Percentiles rank a stretch among this genome's conserved stretches.
Evolutionary conservation across 1,284 basidiomycete genomes (phyloP).

Genomic region (Meripilus lineatus): DNA sequence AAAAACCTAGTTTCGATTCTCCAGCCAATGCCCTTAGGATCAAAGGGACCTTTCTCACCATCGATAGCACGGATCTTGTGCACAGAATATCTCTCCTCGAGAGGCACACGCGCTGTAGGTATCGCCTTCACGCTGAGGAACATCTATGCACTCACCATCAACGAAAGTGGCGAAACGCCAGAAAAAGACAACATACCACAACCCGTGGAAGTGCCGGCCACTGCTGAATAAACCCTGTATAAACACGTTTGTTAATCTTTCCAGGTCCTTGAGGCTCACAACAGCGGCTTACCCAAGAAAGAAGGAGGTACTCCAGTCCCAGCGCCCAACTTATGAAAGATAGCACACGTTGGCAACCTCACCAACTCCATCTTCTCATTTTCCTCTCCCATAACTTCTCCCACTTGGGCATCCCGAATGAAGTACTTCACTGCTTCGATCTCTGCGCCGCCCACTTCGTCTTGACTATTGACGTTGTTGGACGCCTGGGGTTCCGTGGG

Average conservation of each 20-base stretch:
- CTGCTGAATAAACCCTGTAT: conserved; percentile 43
- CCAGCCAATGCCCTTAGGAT: neutral
- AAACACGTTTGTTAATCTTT: neutral
- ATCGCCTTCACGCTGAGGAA: conserved; percentile 57
- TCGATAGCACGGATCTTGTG: conserved; percentile 48
- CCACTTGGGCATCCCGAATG: neutral
- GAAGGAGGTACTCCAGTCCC: conserved; percentile 55
- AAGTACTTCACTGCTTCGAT: neutral
- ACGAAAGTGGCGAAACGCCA: neutral
- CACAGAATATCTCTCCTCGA: conserved; percentile 46
- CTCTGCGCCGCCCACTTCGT: neutral
- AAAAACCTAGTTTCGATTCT: conserved; percentile 41
- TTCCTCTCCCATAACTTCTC: neutral
- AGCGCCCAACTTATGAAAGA: conserved; percentile 51
- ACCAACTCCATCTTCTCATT: conserved; percentile 28
- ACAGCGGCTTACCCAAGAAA: conserved; percentile 38
- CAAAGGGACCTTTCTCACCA: conserved; percentile 24
- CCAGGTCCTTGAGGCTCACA: neutral
- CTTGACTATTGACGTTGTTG: neutral
- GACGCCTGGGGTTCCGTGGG: no score
- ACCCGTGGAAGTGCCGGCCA: conserved; percentile 58
- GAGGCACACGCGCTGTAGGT: conserved; percentile 41
- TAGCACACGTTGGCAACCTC: conserved; percentile 46
- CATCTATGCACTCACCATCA: conserved; percentile 32
- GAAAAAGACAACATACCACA: conserved; percentile 45